Evolutionary conservation across 352 stramenopile genomes (phyloP), one percentile per base, ranked within the genome.

Genomic region (Phytophthora brassicae): DNA sequence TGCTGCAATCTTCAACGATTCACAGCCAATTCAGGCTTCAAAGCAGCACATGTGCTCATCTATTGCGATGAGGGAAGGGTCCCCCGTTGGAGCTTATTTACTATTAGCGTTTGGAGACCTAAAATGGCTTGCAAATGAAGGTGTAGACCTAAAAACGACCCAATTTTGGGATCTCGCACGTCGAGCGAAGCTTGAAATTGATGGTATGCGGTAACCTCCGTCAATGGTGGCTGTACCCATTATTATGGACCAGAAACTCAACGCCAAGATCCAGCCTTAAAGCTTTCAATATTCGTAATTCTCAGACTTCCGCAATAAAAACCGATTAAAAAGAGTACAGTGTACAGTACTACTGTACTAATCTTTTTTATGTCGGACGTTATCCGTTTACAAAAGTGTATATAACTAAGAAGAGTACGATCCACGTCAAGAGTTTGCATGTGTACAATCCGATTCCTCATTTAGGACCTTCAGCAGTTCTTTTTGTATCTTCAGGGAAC

Each of bases 101-200:
- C n/a, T n/a, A n/a, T n/a, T n/a, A 6, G 60, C 56, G 2, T 65
- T 70, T 9, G 52, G 44, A 45, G 47, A 53, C 3, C 22, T 77
- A 1, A 45, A 60, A 2, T 49, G 49, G 39, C 55, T 79, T 4
- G 42, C 35, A 24, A 58, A 20, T 3, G 36, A 62, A 23, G 72
- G 68, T 2, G 53, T 79, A n/a, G 36, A 70, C 5, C 11, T 78
- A 13, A n/a, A 71, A 11, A 68, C 20, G 0, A 56, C 62, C 3
- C 29, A 29, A 31, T 82, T 86, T 60, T 84, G 74, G 74, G 70
- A 78, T 42, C 51, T 86, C n/a, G 74, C 77, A 8, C 72, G 72
- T 13, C 29, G 17, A 13, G 43, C 60, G 19, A 83, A 79, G 52
- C 7, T 46, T 13, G 49, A 79, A 23, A 58, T 72, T 11, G 60